Conservation (phyloP, 2,329 filamentous ascomycete genomes). For the Colletotrichum brevisporum region DNA sequence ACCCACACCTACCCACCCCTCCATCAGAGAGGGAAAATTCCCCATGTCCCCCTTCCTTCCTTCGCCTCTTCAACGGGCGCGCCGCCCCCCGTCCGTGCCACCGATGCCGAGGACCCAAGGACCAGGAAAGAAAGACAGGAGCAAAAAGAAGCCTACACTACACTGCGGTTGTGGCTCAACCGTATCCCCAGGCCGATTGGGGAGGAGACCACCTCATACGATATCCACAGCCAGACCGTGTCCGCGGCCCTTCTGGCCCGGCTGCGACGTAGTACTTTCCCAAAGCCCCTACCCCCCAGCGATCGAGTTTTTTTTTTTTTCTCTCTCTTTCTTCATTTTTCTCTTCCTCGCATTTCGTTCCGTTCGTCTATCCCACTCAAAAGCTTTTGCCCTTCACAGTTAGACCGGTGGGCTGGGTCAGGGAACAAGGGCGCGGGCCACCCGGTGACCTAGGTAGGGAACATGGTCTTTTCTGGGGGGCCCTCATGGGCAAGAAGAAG, state of each 20-base stretch:
- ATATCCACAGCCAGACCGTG: constrained; percentile 38
- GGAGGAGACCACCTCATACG: constrained; percentile 8
- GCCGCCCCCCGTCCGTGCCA: constrained; percentile 33
- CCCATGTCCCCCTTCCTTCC: neutral
- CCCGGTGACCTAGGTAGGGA: neutral
- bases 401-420: neutral
- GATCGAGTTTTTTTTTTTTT: constrained; percentile 1
- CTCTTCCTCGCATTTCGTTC: neutral
- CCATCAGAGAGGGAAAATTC: neutral
- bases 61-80: constrained; percentile 31
- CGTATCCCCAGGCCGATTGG: neutral
- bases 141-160: neutral
- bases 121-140: constrained; percentile 21
- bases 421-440: neutral
- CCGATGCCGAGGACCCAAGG: constrained; percentile 27
- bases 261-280: constrained; percentile 28
- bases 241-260: constrained; percentile 37
- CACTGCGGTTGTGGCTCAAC: constrained; percentile 19
- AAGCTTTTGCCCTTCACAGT: neutral
- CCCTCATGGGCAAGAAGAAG: neutral
- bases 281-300: neutral
- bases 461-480: neutral
- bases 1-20: neutral
- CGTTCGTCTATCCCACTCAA: constrained; percentile 9
- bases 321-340: no score